These are phyloP conservation scores for Chlorella vulgaris DNA, from an alignment of 139 green algal species.

Conservation along the genomic window DNA sequence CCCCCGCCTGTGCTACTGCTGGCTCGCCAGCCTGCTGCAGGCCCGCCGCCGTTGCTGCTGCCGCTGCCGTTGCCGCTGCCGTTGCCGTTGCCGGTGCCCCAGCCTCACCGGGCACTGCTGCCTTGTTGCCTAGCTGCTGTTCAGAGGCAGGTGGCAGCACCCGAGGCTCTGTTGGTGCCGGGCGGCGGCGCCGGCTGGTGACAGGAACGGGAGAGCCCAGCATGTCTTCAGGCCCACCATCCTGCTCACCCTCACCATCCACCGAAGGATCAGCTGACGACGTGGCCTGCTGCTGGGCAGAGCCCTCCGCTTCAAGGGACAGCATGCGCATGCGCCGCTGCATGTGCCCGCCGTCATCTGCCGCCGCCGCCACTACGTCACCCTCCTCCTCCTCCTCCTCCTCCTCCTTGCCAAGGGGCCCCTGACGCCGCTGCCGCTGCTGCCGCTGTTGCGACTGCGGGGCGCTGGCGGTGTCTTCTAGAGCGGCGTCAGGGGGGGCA, in stretches of 20 bases:
- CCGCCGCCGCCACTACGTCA: background rate
- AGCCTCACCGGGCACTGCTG: background rate
- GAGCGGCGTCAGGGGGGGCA: constrained; percentile 2
- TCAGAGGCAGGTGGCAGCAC: background rate
- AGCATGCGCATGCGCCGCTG: constrained; percentile 33
- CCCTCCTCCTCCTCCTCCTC: background rate
- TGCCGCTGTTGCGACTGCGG: constrained; percentile 5
- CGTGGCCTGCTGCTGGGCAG: background rate
- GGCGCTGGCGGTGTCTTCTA: constrained; percentile 27
- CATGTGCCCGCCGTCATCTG: background rate
- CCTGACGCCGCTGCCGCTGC: constrained; percentile 2
- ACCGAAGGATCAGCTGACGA: background rate
- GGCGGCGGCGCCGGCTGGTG: constrained; percentile 13
- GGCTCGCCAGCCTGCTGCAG: constrained; percentile 12
- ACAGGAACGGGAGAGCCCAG: constrained; percentile 11
- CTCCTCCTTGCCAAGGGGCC: background rate
- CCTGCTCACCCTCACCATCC: background rate
- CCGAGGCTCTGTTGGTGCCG: no score
- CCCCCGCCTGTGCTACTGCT: no score
- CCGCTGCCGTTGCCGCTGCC: background rate
- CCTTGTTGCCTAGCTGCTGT: background rate
- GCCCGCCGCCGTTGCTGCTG: constrained; percentile 1
- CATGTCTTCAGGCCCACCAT: constrained; percentile 12
- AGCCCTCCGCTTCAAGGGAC: constrained; percentile 14
- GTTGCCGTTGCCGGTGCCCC: background rate